Percentiles rank a stretch among this genome's conserved stretches.
phyloP scores from a whole-genome alignment of 192 early-diverging fungal species.

The Chytriomyces sp. region DNA sequence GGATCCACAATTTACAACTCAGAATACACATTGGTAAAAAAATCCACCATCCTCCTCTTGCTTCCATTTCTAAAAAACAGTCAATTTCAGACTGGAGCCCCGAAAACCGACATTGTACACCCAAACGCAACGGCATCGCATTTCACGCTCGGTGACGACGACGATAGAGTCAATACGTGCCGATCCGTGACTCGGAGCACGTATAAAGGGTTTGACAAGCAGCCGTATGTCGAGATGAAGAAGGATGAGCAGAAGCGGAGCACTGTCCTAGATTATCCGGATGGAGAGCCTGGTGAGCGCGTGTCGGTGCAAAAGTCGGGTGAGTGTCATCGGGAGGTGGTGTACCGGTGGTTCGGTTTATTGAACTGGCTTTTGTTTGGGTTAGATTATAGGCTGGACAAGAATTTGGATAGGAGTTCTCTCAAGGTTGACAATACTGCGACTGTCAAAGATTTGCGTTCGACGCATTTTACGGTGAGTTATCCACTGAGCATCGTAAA shows the following conservation, averaged over 20 bases:
- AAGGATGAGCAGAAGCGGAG: conserved; percentile 18
- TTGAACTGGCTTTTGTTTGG: neutral
- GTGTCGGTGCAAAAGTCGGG: conserved; percentile 18
- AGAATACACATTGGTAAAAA: neutral
- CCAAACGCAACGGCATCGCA: conserved; percentile 20
- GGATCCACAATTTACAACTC: conserved; percentile 17
- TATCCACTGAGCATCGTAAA: neutral
- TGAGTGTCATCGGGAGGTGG: neutral
- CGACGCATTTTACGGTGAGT: conserved; percentile 34
- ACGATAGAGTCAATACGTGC: neutral
- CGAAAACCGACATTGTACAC: conserved; percentile 5
- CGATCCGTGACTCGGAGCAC: conserved; percentile 9
- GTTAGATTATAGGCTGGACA: conserved; percentile 14
- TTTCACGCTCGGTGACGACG: conserved; percentile 31
- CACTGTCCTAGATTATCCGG: conserved; percentile 32
- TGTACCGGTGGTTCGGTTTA: no score
- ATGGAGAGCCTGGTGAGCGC: conserved; percentile 21
- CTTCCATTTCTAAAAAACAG: no score
- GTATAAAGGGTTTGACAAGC: conserved; percentile 7
- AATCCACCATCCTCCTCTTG: no score
- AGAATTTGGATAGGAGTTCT: conserved; percentile 10
- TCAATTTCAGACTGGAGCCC: neutral
- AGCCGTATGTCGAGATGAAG: conserved; percentile 17
- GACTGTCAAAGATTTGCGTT: conserved; percentile 32
- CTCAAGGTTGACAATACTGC: conserved; percentile 26